Conservation (phyloP, 106 monocot genomes). For the Chionographis japonica region DNA sequence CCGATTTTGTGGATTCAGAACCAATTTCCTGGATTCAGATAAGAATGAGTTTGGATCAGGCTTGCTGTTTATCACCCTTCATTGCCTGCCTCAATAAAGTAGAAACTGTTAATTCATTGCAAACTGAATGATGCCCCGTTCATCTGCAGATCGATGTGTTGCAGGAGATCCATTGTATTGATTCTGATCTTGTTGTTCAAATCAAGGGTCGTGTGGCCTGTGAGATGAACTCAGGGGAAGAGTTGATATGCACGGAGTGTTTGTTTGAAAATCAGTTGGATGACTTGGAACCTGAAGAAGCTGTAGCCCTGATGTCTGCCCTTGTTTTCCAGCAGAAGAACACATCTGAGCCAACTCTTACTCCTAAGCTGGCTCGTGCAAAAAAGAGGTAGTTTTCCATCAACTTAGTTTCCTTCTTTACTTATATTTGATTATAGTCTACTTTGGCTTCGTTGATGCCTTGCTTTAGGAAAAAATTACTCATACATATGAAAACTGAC, state of each 20-base stretch:
- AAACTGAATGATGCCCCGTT: background rate
- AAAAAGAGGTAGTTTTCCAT: conserved; percentile 47
- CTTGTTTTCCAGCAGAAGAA: conserved; percentile 95
- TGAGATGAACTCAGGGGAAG: conserved; percentile 99
- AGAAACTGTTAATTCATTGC: background rate
- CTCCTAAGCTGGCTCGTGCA: conserved; percentile 65
- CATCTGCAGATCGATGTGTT: conserved; percentile 81
- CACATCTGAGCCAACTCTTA: conserved; percentile 73
- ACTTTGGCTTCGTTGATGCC: background rate
- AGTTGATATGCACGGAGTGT: conserved; percentile 94
- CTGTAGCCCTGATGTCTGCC: conserved; percentile 94
- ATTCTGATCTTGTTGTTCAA: conserved; percentile 87
- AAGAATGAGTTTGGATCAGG: no score
- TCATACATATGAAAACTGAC: background rate
- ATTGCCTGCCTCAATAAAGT: no score
- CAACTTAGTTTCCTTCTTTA: background rate
- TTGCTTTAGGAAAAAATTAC: background rate
- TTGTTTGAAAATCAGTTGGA: conserved; percentile 97
- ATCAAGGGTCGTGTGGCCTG: conserved; percentile 97
- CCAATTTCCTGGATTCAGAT: no score
- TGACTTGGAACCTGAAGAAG: conserved; percentile 95
- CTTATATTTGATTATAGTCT: no score
- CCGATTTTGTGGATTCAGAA: no score
- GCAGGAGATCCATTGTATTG: conserved; percentile 78
- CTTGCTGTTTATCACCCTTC: no score